Base-by-base conservation (phyloP, 2,329 filamentous ascomycete species). In the Paecilomyces variotii region DNA sequence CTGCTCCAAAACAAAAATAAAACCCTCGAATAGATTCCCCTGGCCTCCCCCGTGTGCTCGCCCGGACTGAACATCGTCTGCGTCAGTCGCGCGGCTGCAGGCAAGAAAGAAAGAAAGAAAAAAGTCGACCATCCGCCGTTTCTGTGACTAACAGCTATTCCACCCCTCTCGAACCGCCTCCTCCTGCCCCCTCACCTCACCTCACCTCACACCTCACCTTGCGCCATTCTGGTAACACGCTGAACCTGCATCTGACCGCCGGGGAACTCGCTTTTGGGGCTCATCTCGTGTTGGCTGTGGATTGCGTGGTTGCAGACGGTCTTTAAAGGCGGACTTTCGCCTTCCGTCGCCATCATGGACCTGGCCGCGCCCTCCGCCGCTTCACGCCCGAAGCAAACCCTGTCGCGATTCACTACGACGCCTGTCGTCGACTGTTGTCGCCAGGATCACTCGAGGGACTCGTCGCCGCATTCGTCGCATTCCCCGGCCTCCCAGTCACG, bases 401-500 rank as follows among this genome's bases (percentile, higher is more conserved):
- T 64, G 14, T 59, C 64, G 56, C 64, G 62, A 55, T 62, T 67
- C 32, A 64, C 65, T 24, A 61, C 64, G 27, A 60, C 59, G 27
- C 51, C 63, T 53, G 63, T 64, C 49, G 63, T 63, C 59, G 64
- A 68, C 55, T 56, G 59, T 2, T 62, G 62, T 19, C 66, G 58
- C 10, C 53, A 62, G 11, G 50, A 58, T 27, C 55, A 63, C 56
- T 70, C 71, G n/a, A 69, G 68, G 58, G 67, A 65, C 55, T 66
- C 67, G 1, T 75, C 73, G 5, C 69, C 70, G 32, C 62, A 65
- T 24, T 66, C 62, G 14, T 71, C 70, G 5, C 71, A 69, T 57
- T 71, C 67, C 52, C 72, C 74, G 10, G 66, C 70, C 4, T 68
- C 71, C 65, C 67, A 68, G n/a, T 75, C 74, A 24, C 66, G 70